Evolutionary conservation across 768 basidiomycete species (phyloP), one percentile per base, ranked within the genome.

Genomic region (Tricholoma saponaceum): DNA sequence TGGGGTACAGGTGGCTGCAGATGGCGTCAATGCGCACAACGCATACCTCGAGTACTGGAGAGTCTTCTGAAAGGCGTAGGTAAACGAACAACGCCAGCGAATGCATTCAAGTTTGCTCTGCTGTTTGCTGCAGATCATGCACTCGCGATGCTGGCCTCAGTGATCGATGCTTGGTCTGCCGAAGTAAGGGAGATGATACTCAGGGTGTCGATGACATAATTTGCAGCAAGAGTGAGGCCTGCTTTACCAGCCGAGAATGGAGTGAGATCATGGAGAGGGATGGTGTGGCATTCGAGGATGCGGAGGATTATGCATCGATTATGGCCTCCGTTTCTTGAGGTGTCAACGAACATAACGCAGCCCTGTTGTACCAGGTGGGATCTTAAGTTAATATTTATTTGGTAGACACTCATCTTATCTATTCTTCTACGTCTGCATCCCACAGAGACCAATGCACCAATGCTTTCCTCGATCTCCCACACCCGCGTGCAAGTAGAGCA

Each of bases 1-100:
- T 94, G 91, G 91, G 91, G 89, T 25, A 84, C 84, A 0, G 89
- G 87, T 2, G 92, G 91, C 0, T 95, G 92, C 68, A 79, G 87
- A 39, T 96, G 95, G 64, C 79, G 86, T 30, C 89, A 91, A 62
- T 97, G 92, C 66, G 83, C 90, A 0, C 78, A 87, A 8, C 82
- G 95, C 9, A 85, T 85, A 0, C 92, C 92, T 0, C 77, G 94
- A 26, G 82, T 96, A 2, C 87, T 95, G 66, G 87, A 89, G 61
- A 75, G 74, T 13, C 73, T 95, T 7, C 72, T 95, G n/a, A 85
- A 85, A 57, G 90, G 89, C 4, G 76, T 97, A 0, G 78, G 78
- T 16, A 88, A 86, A 57, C 77, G 84, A 5, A 87, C 90, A 2
- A 86, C 81, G 0, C 83, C 89, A 0, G 57, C 70, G 50, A 92